These are phyloP conservation scores for Cucurbita maxima DNA, from an alignment of 306 rosid species.

Conservation along the genomic window DNA sequence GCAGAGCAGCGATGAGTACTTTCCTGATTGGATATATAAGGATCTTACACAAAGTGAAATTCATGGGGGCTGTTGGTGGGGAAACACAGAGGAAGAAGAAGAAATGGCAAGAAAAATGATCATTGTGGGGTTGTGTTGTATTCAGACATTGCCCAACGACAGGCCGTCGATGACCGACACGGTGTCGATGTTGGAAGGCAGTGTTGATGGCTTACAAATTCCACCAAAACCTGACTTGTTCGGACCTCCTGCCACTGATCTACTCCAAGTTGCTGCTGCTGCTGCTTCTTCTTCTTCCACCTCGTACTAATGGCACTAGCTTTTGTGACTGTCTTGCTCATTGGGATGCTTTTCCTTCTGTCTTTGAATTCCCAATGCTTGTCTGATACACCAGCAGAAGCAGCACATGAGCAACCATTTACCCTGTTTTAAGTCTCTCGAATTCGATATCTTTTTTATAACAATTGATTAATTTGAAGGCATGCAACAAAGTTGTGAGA, in stretches of 20 bases:
- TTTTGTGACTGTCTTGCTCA: background rate
- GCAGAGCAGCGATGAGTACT: background rate
- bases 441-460: background rate
- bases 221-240: background rate
- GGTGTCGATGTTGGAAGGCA: background rate
- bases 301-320: background rate
- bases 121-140: background rate
- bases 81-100: background rate
- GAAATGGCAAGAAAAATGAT: background rate
- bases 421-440: background rate
- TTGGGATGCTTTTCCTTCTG: background rate
- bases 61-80: background rate
- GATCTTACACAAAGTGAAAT: background rate
- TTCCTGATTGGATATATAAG: background rate
- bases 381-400: background rate
- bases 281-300: background rate
- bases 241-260: background rate
- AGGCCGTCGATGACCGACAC: background rate
- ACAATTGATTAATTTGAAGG: background rate
- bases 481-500: background rate
- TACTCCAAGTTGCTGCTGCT: background rate
- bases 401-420: background rate
- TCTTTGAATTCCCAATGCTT: background rate
- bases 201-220: background rate
- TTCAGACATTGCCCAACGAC: background rate